Evolutionary conservation across 177 flowering plant genomes (phyloP), one percentile per base, ranked within the genome.

Genomic region (Vitis hybrid): DNA sequence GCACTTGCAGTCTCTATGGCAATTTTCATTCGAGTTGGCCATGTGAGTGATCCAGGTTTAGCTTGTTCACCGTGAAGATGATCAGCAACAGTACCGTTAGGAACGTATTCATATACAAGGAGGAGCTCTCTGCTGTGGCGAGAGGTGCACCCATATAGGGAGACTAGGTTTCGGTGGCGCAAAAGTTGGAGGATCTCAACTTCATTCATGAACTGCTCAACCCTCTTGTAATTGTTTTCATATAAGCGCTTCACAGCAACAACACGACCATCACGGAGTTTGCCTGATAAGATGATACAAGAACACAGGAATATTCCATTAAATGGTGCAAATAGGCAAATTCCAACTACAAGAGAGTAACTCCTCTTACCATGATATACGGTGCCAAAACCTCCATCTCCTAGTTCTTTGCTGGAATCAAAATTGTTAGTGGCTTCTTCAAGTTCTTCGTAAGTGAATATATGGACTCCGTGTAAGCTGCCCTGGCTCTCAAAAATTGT

Each of bases 331-430:
- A 20, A 11, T 8, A 9, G 62, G 4, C 11, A 50, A 27, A 60
- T 2, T 24, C 6, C 41, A 46, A 9, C 11, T 9, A 18, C 8
- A 24, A 60, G 17, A 32, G 1, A 57, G 11, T 21, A 2, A 7
- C 55, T 2, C 30, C 54, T 66, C 46, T 70, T 81, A 77, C 87
- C 89, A 73, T 78, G 66, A 63, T 85, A 87, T 3, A 84, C 88
- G 1, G 85, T 79, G 68, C 93, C 93, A 73, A 84, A 87, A 41
- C 93, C 93, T 35, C 93, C 93, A 73, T 85, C 91, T 51, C 93
- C 93, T 9, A 89, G 83, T 66, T 85, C 89, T 56, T 64, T 75
- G 2, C 55, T 27, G n/a, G 85, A 61, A 66, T 81, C 76, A 69
- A 89, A 89, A 17, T 76, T 74, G 67, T 84, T 69, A 1, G 93